phyloP scores from a whole-genome alignment of 2,329 filamentous ascomycete genomes.

The Davidsoniella neocaledoniae region DNA sequence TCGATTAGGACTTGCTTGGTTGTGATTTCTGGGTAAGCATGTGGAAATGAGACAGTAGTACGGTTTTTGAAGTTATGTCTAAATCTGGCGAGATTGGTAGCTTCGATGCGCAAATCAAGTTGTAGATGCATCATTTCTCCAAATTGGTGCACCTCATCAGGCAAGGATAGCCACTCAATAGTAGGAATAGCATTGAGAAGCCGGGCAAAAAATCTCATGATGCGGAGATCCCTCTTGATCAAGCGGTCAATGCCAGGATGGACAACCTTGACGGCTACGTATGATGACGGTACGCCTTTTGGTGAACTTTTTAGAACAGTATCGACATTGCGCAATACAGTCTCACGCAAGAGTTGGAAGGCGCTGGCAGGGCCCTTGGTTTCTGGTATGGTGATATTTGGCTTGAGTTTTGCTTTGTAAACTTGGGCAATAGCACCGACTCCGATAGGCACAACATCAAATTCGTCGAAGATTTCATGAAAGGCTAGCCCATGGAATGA shows the following conservation, averaged over 20 bases:
- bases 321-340: constrained; percentile 65
- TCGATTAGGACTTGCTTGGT: constrained; percentile 86
- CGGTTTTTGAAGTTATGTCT: constrained; percentile 78
- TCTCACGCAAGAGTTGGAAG: constrained; percentile 14
- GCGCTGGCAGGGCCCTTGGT: constrained; percentile 20
- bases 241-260: constrained; percentile 82
- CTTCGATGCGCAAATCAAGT: constrained; percentile 84
- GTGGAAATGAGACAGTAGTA: constrained; percentile 92
- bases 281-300: constrained; percentile 69
- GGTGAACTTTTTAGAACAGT: constrained; percentile 75
- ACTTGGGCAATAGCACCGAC: constrained; percentile 96
- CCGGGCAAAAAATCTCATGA: constrained; percentile 84
- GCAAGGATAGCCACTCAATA: constrained; percentile 92
- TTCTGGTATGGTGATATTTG: constrained; percentile 37
- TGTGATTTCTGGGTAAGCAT: constrained; percentile 80
- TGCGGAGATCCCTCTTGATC: constrained; percentile 77
- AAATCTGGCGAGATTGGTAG: constrained; percentile 76
- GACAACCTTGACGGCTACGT: constrained; percentile 90
- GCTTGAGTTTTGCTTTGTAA: constrained; percentile 84
- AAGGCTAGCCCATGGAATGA: constrained; percentile 71
- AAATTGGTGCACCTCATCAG: constrained; percentile 85
- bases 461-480: constrained; percentile 90
- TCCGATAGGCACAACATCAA: constrained; percentile 73
- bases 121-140: constrained; percentile 99
- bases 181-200: constrained; percentile 76